Evolutionary conservation across 2,329 filamentous ascomycete species (phyloP), one percentile per base, ranked within the genome.

Genomic region (Epichloe coenophiala): DNA sequence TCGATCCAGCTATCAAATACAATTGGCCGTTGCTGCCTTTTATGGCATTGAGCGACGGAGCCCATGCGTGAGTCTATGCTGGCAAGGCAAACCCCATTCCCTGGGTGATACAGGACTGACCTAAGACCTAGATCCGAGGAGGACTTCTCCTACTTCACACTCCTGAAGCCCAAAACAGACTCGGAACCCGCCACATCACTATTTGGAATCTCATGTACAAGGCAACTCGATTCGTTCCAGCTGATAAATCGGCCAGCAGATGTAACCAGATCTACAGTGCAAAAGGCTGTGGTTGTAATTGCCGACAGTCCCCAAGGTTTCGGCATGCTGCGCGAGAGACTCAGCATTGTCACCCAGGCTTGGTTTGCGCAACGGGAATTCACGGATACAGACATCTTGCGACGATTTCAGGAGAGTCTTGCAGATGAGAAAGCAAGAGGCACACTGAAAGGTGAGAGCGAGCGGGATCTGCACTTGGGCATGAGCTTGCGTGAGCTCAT

Each of bases 341-440:
- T 98, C 56, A 86, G 86, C 46, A 83, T 95, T 35, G 90, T 98
- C 15, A 96, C 91, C 4, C 86, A 83, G 59, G 91, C 91, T 23
- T 98, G 93, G 93, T 98, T 98, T 68, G 87, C 85, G 54, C 93
- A 98, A 73, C 84, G 74, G 54, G 88, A 97, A 64, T 98, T 98
- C 63, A 82, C 84, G 31, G 91, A 97, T 65, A 77, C 84, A 45
- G 91, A 96, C 64, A 96, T 98, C 58, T 71, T 98, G 56, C 74
- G 85, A 69, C 79, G 86, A 64, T 96, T 98, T 60, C 89, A 95
- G 65, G 91, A 95, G 67, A 94, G 88, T 59, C 71, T 98, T 54
- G 81, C 77, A 5, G 80, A 83, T 50, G 80, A 84, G 61, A 81
- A 81, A 65, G 69, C 69, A 37, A 71, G 79, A 39, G 77, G 76